phyloP scores from a whole-genome alignment of 176 grass and related monocot genomes.

The Rhynchospora pubera region DNA sequence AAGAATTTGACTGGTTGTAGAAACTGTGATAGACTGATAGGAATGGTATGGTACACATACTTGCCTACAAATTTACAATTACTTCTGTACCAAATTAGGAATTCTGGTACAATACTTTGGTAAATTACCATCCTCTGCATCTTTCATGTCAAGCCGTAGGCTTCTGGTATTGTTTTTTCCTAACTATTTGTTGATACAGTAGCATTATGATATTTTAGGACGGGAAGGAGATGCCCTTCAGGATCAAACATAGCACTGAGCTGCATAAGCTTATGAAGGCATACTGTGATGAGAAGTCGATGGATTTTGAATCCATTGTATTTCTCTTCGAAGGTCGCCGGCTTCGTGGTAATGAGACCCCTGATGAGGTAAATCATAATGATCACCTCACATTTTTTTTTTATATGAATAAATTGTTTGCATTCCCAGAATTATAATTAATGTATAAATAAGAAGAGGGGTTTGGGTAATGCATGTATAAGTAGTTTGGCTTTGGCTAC shows the following conservation, averaged over 20 bases:
- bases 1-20: neutral
- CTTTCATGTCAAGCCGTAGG: neutral
- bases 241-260: slow-evolving; percentile 62
- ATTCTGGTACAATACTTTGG: neutral
- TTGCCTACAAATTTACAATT: neutral
- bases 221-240: slow-evolving; percentile 60
- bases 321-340: slow-evolving; percentile 81
- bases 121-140: too few relatives aligned
- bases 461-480: too few relatives aligned
- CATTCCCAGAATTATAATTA: neutral
- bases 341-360: slow-evolving; percentile 68
- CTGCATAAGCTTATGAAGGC: slow-evolving; percentile 70
- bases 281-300: slow-evolving; percentile 56
- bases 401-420: neutral
- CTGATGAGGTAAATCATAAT: slow-evolving; percentile 41
- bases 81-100: neutral
- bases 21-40: neutral
- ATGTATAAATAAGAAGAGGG: neutral
- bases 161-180: neutral
- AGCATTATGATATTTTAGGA: slow-evolving; percentile 27
- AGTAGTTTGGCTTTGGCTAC: neutral
- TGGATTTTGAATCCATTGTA: slow-evolving; percentile 57
- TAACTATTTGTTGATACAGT: neutral
- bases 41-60: neutral
- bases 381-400: neutral